phyloP scores from a whole-genome alignment of 306 rosid species.

The cucumber (Cucumis sativus) region DNA sequence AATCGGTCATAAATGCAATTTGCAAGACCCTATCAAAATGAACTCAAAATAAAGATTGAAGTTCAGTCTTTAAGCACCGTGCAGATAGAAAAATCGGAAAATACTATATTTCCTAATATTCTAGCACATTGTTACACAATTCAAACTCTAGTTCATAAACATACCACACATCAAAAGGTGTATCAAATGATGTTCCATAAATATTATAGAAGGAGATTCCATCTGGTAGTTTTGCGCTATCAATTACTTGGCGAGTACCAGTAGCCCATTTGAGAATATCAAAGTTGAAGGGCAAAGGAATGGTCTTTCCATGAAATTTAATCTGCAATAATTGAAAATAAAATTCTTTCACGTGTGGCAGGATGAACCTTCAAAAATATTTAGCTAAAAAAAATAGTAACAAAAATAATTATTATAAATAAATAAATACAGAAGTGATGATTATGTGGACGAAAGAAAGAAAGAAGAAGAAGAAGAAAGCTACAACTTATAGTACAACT shows the following conservation, averaged over 20 bases:
- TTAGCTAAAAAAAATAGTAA: too few species aligned
- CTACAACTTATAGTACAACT: too few species aligned
- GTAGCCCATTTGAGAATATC: constrained; percentile 61
- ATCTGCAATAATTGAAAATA: constrained; percentile 36
- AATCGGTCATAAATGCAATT: not conserved
- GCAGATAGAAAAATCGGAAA: not conserved
- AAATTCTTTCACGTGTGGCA: not conserved
- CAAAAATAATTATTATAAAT: too few species aligned
- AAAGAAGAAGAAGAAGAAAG: too few species aligned
- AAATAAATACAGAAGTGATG: too few species aligned
- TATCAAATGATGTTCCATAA: constrained; percentile 63
- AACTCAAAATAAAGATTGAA: not conserved
- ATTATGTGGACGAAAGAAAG: too few species aligned
- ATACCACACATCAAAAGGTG: constrained; percentile 89
- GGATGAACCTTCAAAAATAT: not conserved
- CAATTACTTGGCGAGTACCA: constrained; percentile 46
- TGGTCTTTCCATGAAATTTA: constrained; percentile 41
- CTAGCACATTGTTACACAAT: not conserved
- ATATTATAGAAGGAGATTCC: constrained; percentile 73
- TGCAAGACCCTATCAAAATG: not conserved
- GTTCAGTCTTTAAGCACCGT: not conserved
- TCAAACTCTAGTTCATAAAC: constrained; percentile 19
- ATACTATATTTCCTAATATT: not conserved
- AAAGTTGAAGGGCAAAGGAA: constrained; percentile 66
- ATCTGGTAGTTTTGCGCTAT: constrained; percentile 57